Percentiles rank a stretch among this genome's conserved stretches.
phyloP scores from a whole-genome alignment of 2,329 filamentous ascomycete genomes.

The Dichotomopilus funicola region DNA sequence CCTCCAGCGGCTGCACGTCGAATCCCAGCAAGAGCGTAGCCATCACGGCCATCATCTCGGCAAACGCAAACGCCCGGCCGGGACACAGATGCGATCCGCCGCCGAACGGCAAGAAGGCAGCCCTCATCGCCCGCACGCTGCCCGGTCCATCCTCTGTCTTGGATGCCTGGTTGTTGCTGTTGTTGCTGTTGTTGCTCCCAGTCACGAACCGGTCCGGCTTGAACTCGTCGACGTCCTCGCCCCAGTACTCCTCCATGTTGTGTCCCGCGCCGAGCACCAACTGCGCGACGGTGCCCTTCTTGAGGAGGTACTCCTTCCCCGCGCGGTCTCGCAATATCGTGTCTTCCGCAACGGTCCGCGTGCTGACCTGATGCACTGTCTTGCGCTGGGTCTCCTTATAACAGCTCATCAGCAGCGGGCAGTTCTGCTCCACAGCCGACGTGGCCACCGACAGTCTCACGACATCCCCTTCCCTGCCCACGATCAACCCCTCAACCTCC shows the following conservation, averaged over 20 bases:
- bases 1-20: constrained; percentile 12
- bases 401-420: constrained; percentile 14
- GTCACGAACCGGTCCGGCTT: constrained; percentile 50
- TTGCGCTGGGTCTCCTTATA: constrained; percentile 29
- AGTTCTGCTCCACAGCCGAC: constrained; percentile 6
- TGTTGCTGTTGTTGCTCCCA: constrained; percentile 1
- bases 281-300: constrained; percentile 15
- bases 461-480: background rate
- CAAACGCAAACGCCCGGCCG: constrained; percentile 13
- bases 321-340: constrained; percentile 22
- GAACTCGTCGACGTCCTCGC: constrained; percentile 47
- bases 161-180: background rate
- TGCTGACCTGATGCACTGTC: constrained; percentile 31
- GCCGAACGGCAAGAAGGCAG: constrained; percentile 14
- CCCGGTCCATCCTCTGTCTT: background rate
- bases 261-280: constrained; percentile 9
- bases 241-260: constrained; percentile 39
- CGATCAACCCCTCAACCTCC: constrained; percentile 14
- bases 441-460: background rate
- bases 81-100: constrained; percentile 18
- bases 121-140: constrained; percentile 2
- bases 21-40: constrained; percentile 13
- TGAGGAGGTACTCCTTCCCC: constrained; percentile 21
- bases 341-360: constrained; percentile 30
- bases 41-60: constrained; percentile 17